Percentiles rank a stretch among this genome's conserved stretches.
Conservation (phyloP, 768 basidiomycete genomes). For the Mycena olivaceomarginata region DNA sequence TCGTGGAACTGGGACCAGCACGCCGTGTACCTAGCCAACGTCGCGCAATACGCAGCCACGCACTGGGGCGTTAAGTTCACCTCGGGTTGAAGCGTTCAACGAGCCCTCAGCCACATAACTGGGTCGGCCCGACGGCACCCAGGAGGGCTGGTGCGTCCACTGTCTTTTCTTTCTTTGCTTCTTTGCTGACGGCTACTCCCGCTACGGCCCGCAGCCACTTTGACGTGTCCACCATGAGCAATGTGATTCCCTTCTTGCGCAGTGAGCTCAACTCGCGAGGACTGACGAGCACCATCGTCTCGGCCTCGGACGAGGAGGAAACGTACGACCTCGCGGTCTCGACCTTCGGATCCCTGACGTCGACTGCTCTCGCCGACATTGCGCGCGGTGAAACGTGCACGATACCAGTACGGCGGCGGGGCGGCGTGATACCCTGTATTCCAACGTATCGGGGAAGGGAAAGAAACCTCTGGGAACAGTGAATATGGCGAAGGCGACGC, state of each 20-base stretch:
- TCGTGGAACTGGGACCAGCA: constrained; percentile 46
- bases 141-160: constrained; percentile 36
- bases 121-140: constrained; percentile 43
- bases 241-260: constrained; percentile 39
- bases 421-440: constrained; percentile 38
- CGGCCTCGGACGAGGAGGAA: constrained; percentile 43
- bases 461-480: constrained; percentile 43
- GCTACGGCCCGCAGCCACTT: constrained; percentile 24
- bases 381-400: constrained; percentile 45
- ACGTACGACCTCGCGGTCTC: constrained; percentile 42
- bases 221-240: constrained; percentile 44
- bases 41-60: constrained; percentile 32
- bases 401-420: constrained; percentile 43
- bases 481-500: constrained; percentile 45
- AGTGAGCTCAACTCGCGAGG: constrained; percentile 43
- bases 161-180: too few relatives aligned
- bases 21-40: constrained; percentile 41
- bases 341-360: constrained; percentile 23
- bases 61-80: constrained; percentile 43
- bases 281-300: constrained; percentile 38
- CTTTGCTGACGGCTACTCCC: too few relatives aligned
- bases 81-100: constrained; percentile 46
- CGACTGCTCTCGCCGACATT: constrained; percentile 28
- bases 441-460: constrained; percentile 26
- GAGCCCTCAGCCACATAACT: constrained; percentile 44